Conservation (phyloP, 805 yeast species). For the Saccharomycopsis microspora region DNA sequence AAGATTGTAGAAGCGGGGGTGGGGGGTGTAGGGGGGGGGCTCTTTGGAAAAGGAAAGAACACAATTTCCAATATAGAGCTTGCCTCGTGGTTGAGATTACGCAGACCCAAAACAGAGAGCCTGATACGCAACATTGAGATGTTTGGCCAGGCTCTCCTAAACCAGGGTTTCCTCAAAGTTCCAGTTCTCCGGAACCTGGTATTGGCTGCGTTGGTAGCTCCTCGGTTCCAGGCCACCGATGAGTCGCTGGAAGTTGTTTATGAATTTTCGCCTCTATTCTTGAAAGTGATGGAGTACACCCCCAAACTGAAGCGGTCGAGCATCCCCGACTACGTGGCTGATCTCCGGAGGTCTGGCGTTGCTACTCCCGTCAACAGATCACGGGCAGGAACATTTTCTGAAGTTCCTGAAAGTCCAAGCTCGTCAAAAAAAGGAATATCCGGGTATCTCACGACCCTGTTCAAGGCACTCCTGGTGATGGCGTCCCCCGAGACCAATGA, state of each 20-base stretch:
- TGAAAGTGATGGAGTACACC: background rate
- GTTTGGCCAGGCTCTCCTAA: conserved; percentile 13
- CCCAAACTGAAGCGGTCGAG: background rate
- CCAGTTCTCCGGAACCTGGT: conserved; percentile 13
- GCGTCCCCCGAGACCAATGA: conserved; percentile 9
- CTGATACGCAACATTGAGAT: conserved; percentile 12
- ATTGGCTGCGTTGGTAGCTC: conserved; percentile 2
- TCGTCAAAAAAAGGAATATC: conserved; percentile 3
- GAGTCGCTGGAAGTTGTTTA: conserved; percentile 6
- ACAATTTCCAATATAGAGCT: conserved; percentile 12
- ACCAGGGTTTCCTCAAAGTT: conserved; percentile 9
- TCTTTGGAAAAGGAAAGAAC: background rate
- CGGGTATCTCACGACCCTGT: conserved; percentile 10
- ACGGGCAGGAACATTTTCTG: conserved; percentile 4
- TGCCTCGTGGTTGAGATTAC: conserved; percentile 11
- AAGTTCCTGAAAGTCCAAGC: background rate
- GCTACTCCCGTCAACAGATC: conserved; percentile 10
- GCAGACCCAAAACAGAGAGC: conserved; percentile 13
- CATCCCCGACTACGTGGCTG: conserved; percentile 1
- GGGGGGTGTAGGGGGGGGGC: background rate
- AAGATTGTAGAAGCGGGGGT: background rate
- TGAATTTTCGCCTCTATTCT: conserved; percentile 10
- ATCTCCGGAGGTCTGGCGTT: background rate
- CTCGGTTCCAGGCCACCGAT: conserved; percentile 11
- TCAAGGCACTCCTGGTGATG: conserved; percentile 10